A percentile compares a stretch with the other conserved stretches of the same genome.
These are phyloP conservation scores for Phytophthora hibernalis DNA, from an alignment of 352 stramenopile species.

Conservation along the genomic window DNA sequence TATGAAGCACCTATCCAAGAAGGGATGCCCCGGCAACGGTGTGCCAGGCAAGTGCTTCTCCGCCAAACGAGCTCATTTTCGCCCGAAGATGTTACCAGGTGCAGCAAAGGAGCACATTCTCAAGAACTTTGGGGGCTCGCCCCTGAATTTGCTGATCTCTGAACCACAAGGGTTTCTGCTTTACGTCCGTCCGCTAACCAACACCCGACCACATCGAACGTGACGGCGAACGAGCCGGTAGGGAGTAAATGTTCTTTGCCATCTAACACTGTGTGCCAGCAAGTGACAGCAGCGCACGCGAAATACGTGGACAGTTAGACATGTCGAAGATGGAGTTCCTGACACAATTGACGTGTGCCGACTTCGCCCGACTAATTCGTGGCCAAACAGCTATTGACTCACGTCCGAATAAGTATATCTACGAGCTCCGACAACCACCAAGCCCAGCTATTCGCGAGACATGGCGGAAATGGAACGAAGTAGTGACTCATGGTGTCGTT, in stretches of 20 bases:
- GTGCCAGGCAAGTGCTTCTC: slow-evolving; percentile 7
- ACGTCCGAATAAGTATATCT: slow-evolving; percentile 18
- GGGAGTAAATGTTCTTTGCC: not conserved
- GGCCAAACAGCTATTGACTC: slow-evolving; percentile 3
- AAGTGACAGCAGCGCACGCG: not conserved
- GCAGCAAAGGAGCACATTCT: not conserved
- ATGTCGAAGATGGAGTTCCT: not conserved
- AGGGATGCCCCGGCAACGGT: not conserved
- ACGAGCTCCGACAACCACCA: slow-evolving; percentile 1
- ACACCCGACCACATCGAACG: too few species aligned
- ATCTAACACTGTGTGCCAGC: not conserved
- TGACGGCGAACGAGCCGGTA: not conserved
- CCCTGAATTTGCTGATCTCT: slow-evolving; percentile 10
- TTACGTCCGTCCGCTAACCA: not conserved
- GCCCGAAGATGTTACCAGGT: not conserved
- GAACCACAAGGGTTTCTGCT: not conserved
- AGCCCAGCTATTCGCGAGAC: not conserved
- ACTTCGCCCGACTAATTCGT: slow-evolving; percentile 11
- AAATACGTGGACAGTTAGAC: slow-evolving; percentile 7
- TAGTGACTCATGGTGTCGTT: slow-evolving; percentile 2
- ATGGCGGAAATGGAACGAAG: slow-evolving; percentile 7
- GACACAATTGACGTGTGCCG: not conserved
- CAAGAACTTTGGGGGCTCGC: not conserved
- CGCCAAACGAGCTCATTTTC: slow-evolving; percentile 7
- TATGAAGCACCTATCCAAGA: slow-evolving; percentile 5